phyloP scores from a whole-genome alignment of 306 rosid genomes.

The Hippophae tibetana region DNA sequence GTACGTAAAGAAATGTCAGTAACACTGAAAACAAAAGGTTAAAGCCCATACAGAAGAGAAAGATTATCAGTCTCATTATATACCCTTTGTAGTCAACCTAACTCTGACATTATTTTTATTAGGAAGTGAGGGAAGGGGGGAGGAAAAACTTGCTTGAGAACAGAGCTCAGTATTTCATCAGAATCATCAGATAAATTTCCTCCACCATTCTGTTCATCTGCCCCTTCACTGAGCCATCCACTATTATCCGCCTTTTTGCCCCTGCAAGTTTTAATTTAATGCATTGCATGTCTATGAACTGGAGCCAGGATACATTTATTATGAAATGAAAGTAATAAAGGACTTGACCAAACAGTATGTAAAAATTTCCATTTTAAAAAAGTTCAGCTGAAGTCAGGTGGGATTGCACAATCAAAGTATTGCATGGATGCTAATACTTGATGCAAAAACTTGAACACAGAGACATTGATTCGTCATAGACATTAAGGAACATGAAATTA shows the following conservation, averaged over 20 bases:
- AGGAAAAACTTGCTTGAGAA: conserved; percentile 38
- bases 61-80: background rate
- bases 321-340: background rate
- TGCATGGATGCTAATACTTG: background rate
- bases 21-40: no score
- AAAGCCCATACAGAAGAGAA: background rate
- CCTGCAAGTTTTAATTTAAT: conserved; percentile 25
- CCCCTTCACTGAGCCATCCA: conserved; percentile 16
- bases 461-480: background rate
- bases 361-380: no score
- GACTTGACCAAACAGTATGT: no score
- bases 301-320: conserved; percentile 1
- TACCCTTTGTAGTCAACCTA: background rate
- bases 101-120: background rate
- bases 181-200: conserved; percentile 33
- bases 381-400: background rate
- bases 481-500: conserved; percentile 7
- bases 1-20: no score
- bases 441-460: background rate
- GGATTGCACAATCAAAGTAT: background rate
- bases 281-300: background rate
- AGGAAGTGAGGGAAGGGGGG: background rate
- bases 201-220: conserved; percentile 18
- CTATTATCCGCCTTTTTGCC: conserved; percentile 18
- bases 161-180: conserved; percentile 40